Percentiles rank a stretch among this genome's conserved stretches.
Conservation (phyloP, 2,329 filamentous ascomycete species). For the Escovopsis weberi region DNA sequence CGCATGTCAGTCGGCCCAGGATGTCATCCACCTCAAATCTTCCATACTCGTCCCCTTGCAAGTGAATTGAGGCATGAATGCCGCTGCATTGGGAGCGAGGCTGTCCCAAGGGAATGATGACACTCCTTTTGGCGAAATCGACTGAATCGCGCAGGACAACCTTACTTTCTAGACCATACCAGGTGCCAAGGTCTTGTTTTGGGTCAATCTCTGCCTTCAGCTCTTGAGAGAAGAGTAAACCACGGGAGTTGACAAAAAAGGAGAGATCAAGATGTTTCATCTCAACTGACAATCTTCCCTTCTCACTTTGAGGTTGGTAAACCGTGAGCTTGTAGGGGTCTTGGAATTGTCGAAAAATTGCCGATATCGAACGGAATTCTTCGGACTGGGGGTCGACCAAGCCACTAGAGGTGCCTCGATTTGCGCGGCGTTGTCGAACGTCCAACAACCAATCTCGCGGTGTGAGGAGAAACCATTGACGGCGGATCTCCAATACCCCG, state of each 20-base stretch:
- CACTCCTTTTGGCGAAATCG: conserved; percentile 27
- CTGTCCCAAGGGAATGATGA: conserved; percentile 38
- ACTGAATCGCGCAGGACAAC: conserved; percentile 35
- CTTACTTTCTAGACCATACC: conserved; percentile 45
- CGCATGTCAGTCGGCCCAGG: conserved; percentile 41
- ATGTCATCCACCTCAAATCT: conserved; percentile 36
- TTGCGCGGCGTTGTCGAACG: conserved; percentile 9
- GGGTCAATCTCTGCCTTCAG: conserved; percentile 37
- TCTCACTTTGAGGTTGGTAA: neutral
- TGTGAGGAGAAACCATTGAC: conserved; percentile 14
- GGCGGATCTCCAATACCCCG: conserved; percentile 34
- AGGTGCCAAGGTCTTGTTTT: conserved; percentile 43
- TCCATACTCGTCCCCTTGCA: neutral
- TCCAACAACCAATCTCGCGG: conserved; percentile 21
- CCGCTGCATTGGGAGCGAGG: conserved; percentile 15
- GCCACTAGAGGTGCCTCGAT: conserved; percentile 6
- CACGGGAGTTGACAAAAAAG: conserved; percentile 15
- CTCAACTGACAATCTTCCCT: conserved; percentile 1
- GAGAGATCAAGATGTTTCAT: conserved; percentile 4
- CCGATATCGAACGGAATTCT: neutral
- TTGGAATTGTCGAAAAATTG: conserved; percentile 1
- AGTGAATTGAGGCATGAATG: conserved; percentile 25
- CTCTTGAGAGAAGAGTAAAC: conserved; percentile 31
- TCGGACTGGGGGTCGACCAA: conserved; percentile 3
- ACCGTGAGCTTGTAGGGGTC: conserved; percentile 2